Percentiles rank a stretch among this genome's conserved stretches.
phyloP scores from a whole-genome alignment of 1,284 basidiomycete genomes.

The Ceratobasidium papillatum region DNA sequence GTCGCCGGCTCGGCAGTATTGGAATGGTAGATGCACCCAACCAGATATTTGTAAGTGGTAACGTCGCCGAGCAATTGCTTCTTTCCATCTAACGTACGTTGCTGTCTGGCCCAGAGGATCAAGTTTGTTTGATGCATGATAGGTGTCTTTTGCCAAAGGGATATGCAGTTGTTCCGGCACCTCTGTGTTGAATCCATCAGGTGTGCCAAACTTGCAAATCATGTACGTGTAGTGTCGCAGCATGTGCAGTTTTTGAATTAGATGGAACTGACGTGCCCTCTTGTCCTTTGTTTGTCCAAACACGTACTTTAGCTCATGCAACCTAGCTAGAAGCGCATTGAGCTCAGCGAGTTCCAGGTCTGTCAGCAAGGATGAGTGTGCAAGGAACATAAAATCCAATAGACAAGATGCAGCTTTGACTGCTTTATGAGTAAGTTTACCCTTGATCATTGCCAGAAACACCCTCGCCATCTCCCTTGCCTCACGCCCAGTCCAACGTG shows the following conservation, averaged over 20 bases:
- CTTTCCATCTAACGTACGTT: conserved; percentile 1
- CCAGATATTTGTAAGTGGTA: background rate
- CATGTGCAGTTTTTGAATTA: conserved; percentile 20
- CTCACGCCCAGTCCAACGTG: conserved; percentile 9
- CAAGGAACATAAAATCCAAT: background rate
- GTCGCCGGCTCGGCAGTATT: background rate
- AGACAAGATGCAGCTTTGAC: background rate
- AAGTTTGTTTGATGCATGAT: background rate
- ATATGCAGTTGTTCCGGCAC: conserved; percentile 28
- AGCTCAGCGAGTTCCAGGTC: background rate
- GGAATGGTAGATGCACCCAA: background rate
- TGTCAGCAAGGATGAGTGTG: background rate
- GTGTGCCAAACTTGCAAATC: conserved; percentile 14
- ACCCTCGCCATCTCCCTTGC: background rate
- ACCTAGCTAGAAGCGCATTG: background rate
- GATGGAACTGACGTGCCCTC: background rate
- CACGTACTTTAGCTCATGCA: background rate
- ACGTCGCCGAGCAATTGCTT: background rate
- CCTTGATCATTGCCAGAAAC: background rate
- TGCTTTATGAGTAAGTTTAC: background rate
- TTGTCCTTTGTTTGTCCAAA: background rate
- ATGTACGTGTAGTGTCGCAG: conserved; percentile 2
- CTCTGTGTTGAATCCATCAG: conserved; percentile 29
- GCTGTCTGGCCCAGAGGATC: background rate
- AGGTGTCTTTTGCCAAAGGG: background rate